These are phyloP conservation scores for Phyllosticta capitalensis DNA, from an alignment of 2,329 filamentous ascomycete species.

Conservation along the genomic window DNA sequence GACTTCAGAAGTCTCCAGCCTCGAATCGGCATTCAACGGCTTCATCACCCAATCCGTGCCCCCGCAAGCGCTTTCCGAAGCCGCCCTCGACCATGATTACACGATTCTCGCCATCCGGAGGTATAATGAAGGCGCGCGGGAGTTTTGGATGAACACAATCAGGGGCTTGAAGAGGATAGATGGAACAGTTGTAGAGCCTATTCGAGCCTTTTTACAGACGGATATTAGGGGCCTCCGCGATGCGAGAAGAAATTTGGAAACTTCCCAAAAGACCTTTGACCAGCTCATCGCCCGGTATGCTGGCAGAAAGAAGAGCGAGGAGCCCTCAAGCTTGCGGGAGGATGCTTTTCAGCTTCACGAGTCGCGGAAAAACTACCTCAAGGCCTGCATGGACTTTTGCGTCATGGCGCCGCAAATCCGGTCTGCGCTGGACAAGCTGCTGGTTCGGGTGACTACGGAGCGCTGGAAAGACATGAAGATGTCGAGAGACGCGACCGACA, in stretches of 20 bases:
- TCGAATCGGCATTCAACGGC: slow-evolving; percentile 70
- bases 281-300: slow-evolving; percentile 71
- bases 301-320: slow-evolving; percentile 82
- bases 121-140: slow-evolving; percentile 74
- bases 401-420: slow-evolving; percentile 79
- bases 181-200: slow-evolving; percentile 66
- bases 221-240: slow-evolving; percentile 86
- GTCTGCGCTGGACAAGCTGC: slow-evolving; percentile 70
- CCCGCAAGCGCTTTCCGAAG: slow-evolving; percentile 64
- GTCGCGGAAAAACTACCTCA: slow-evolving; percentile 80
- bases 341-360: slow-evolving; percentile 95
- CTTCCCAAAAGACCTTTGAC: slow-evolving; percentile 77
- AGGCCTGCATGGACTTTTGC: slow-evolving; percentile 88
- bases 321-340: slow-evolving; percentile 80
- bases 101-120: slow-evolving; percentile 77
- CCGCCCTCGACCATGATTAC: slow-evolving; percentile 89
- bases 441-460: slow-evolving; percentile 77
- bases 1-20: slow-evolving; percentile 54
- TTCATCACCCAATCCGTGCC: slow-evolving; percentile 72
- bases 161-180: slow-evolving; percentile 70
- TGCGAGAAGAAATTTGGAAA: slow-evolving; percentile 63
- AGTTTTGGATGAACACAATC: slow-evolving; percentile 76
- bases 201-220: slow-evolving; percentile 64
- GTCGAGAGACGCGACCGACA: slow-evolving; percentile 55
- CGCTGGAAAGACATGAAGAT: slow-evolving; percentile 79